Conservation (phyloP, 208 protist genomes). For the Leishmania martiniquensis region DNA sequence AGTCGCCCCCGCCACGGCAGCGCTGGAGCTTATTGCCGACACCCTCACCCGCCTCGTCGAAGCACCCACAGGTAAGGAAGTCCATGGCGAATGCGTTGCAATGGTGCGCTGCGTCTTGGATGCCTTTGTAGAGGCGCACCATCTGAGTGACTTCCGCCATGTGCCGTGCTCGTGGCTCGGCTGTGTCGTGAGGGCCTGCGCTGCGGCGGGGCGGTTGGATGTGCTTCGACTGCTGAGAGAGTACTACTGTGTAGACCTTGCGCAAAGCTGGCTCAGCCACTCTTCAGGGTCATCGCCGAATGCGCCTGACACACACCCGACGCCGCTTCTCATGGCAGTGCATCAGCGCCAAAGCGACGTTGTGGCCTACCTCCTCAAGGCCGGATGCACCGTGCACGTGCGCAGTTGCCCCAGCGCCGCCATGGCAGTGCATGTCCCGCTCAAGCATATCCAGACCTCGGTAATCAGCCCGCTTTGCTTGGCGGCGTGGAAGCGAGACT, state of each 20-base stretch:
- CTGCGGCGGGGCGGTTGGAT: constrained; percentile 37
- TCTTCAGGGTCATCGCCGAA: not conserved
- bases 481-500: constrained; percentile 59
- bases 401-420: constrained; percentile 14
- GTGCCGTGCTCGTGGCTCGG: constrained; percentile 43
- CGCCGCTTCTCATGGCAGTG: constrained; percentile 45
- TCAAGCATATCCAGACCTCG: constrained; percentile 34
- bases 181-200: constrained; percentile 50
- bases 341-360: constrained; percentile 37
- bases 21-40: constrained; percentile 13
- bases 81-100: constrained; percentile 1
- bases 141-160: constrained; percentile 23
- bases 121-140: constrained; percentile 24
- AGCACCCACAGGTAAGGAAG: not conserved
- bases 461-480: constrained; percentile 60
- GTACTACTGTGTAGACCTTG: constrained; percentile 43
- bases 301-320: not conserved
- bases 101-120: constrained; percentile 33
- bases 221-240: constrained; percentile 45
- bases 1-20: constrained; percentile 4
- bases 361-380: constrained; percentile 50
- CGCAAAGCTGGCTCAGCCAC: constrained; percentile 5
- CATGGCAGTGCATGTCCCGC: constrained; percentile 23
- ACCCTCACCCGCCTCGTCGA: constrained; percentile 18
- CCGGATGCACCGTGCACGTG: constrained; percentile 40